Percentiles rank a stretch among this genome's conserved stretches.
Evolutionary conservation across 495 filamentous ascomycete species (phyloP).

Genomic region (Oidiodendron maius): DNA sequence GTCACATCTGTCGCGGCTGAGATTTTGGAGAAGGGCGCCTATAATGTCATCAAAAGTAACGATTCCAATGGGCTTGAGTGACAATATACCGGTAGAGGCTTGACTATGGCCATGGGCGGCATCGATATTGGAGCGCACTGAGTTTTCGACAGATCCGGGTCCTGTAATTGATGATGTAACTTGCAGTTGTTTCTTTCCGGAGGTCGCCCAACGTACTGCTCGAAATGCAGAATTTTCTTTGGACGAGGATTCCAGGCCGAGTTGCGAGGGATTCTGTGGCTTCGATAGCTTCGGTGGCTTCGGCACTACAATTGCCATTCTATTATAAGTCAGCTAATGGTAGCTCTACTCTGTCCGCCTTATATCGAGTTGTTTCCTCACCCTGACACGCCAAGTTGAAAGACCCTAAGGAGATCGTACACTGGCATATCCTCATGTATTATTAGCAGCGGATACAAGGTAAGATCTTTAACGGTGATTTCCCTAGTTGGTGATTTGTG

Average conservation of each 20-base stretch:
- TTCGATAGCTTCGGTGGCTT: neutral
- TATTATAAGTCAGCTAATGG: neutral
- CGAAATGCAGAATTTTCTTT: too few relatives aligned
- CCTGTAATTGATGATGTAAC: too few relatives aligned
- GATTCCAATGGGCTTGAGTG: constrained; percentile 20
- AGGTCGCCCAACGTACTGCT: too few relatives aligned
- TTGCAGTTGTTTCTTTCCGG: too few relatives aligned
- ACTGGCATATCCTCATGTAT: constrained; percentile 13
- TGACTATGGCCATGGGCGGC: constrained; percentile 6
- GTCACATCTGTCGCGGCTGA: constrained; percentile 17
- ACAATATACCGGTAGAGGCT: too few relatives aligned
- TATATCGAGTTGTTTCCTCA: neutral
- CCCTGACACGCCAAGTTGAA: constrained; percentile 20
- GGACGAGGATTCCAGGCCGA: too few relatives aligned
- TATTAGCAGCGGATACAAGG: constrained; percentile 18
- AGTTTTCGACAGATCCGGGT: neutral
- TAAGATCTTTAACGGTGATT: constrained; percentile 15
- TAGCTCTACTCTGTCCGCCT: neutral
- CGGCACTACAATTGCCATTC: constrained; percentile 19
- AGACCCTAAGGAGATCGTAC: constrained; percentile 19
- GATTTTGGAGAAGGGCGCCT: constrained; percentile 16
- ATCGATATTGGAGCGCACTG: neutral
- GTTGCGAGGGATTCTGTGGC: neutral
- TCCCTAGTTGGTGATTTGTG: neutral
- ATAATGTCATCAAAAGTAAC: constrained; percentile 21